Conservation (phyloP, 2,329 filamentous ascomycete species). For the Talaromyces sp. region DNA sequence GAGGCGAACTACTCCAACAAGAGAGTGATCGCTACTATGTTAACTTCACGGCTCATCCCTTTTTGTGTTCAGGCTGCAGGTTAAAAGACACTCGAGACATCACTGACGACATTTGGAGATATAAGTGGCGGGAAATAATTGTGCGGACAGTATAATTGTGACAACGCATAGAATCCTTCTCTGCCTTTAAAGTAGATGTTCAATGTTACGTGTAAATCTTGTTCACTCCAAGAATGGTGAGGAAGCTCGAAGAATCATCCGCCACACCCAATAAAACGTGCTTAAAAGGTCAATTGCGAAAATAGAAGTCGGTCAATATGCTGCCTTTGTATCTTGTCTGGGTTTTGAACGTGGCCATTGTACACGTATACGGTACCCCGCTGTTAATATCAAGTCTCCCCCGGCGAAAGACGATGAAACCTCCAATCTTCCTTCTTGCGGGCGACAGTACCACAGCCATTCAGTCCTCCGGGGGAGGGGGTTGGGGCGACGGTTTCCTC, state of each 20-base stretch:
- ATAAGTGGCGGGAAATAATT: background rate
- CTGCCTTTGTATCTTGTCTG: background rate
- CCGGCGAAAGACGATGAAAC: background rate
- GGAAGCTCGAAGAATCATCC: background rate
- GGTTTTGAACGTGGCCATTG: background rate
- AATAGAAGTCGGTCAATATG: background rate
- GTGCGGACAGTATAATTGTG: background rate
- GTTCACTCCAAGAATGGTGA: background rate
- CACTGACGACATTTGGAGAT: background rate
- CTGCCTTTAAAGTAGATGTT: background rate
- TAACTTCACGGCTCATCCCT: background rate
- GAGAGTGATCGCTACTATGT: too few species aligned
- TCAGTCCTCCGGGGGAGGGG: slow-evolving; percentile 2
- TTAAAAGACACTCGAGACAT: background rate
- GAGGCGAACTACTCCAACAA: background rate
- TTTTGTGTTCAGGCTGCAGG: too few species aligned
- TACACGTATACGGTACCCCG: background rate
- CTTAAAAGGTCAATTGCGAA: background rate
- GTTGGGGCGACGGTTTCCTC: slow-evolving; percentile 2
- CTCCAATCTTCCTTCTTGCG: background rate
- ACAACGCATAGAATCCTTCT: background rate
- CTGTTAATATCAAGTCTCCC: background rate
- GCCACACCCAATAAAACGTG: background rate
- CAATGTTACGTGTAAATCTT: background rate
- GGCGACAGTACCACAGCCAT: slow-evolving; percentile 1